These are phyloP conservation scores for Byssoonygena ceratinophila DNA, from an alignment of 2,329 filamentous ascomycete genomes.

Conservation along the genomic window DNA sequence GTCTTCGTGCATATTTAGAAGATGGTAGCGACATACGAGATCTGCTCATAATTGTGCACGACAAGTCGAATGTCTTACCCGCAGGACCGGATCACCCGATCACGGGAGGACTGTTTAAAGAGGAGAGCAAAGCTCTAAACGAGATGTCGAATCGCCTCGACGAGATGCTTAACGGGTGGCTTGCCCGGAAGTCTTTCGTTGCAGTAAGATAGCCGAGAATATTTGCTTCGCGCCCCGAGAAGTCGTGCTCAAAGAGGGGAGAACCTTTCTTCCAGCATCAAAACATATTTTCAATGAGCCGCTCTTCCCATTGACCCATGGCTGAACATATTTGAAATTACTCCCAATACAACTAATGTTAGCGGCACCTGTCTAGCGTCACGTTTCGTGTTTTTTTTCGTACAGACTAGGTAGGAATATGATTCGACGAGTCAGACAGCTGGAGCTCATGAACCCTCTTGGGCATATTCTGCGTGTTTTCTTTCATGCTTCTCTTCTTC, in stretches of 20 bases:
- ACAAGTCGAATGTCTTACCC: conserved; percentile 72
- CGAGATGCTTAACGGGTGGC: conserved; percentile 71
- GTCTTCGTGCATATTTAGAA: conserved; percentile 80
- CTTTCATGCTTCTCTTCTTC: no score
- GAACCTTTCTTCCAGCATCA: background rate
- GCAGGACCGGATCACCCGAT: conserved; percentile 77
- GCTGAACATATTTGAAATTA: background rate
- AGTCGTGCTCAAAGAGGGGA: background rate
- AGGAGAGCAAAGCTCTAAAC: conserved; percentile 74
- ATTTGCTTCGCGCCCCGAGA: background rate
- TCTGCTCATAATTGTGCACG: conserved; percentile 80
- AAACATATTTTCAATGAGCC: background rate
- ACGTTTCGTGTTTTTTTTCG: no score
- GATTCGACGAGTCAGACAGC: no score
- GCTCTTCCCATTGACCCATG: background rate
- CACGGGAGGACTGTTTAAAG: conserved; percentile 66
- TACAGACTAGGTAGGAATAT: no score
- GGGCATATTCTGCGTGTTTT: no score
- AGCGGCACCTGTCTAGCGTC: background rate
- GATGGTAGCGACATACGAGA: conserved; percentile 81
- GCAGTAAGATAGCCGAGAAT: background rate
- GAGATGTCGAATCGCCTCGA: conserved; percentile 88
- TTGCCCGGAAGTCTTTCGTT: conserved; percentile 38
- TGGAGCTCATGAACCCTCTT: no score
- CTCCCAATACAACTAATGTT: background rate